Percentiles rank a stretch among this genome's conserved stretches.
These are phyloP conservation scores for Phytophthora lateralis DNA, from an alignment of 352 stramenopile species.

Conservation along the genomic window DNA sequence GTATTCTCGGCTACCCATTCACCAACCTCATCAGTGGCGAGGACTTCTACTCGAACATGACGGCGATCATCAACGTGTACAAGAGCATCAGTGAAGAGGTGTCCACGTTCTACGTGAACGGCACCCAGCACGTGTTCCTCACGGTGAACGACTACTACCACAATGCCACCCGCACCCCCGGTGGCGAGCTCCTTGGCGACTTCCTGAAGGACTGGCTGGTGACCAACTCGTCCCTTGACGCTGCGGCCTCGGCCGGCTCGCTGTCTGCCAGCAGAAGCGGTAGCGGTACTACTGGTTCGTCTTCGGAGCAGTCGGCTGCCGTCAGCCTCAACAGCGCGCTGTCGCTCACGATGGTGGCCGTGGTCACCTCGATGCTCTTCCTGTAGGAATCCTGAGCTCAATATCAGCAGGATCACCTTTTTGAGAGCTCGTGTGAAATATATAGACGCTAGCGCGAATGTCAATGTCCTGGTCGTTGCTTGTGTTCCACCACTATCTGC, in stretches of 20 bases:
- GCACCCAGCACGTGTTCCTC: constrained; percentile 59
- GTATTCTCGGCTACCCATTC: constrained; percentile 63
- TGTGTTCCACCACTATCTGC: no score
- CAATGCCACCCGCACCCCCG: constrained; percentile 49
- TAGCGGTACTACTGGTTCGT: constrained; percentile 18
- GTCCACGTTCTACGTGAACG: constrained; percentile 57
- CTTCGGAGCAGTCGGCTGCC: constrained; percentile 19
- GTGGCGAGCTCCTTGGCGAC: constrained; percentile 35
- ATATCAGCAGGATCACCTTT: constrained; percentile 18
- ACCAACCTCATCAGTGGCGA: constrained; percentile 50
- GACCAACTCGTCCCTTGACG: constrained; percentile 43
- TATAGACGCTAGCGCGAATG: constrained; percentile 23
- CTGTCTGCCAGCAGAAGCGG: constrained; percentile 11
- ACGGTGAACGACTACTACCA: constrained; percentile 52
- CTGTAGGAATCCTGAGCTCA: constrained; percentile 23
- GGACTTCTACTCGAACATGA: constrained; percentile 66
- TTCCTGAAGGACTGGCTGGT: constrained; percentile 47
- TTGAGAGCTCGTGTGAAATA: constrained; percentile 17
- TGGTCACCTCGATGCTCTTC: constrained; percentile 29
- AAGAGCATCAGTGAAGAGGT: constrained; percentile 50
- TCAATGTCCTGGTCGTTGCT: background rate
- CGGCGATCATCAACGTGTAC: constrained; percentile 56
- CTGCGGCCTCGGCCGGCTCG: constrained; percentile 22
- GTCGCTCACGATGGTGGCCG: constrained; percentile 12
- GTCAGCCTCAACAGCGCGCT: constrained; percentile 19